Evolutionary conservation across 2,329 filamentous ascomycete species (phyloP), one percentile per base, ranked within the genome.

Genomic region (Biscogniauxia mediterranea): DNA sequence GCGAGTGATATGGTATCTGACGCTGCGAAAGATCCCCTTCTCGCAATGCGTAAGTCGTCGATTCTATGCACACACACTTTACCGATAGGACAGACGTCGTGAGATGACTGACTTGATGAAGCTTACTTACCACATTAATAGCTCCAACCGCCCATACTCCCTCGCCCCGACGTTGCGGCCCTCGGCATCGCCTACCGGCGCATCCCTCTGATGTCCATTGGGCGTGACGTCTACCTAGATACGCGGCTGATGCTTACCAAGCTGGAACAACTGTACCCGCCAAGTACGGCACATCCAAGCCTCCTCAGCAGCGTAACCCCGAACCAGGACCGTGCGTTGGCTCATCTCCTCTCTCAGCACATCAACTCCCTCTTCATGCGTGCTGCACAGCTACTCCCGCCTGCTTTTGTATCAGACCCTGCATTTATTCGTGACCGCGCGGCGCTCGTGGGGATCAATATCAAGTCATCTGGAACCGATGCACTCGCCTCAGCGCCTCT

Each of bases 221-320:
- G 87, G 17, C 79, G 83, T 5, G 85, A 90, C 69, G 77, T 92
- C 52, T 92, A 91, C 76, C 78, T 85, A 62, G 89, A 92, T 77
- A 87, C 87, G 1, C 84, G 87, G 2, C 81, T 91, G 21, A 91
- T 92, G 67, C 74, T 92, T 20, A 74, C 74, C 25, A 88, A 86
- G 72, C 83, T 92, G 1, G 86, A 91, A 68, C 68, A 77, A 1
- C 75, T 83, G 42, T 85, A 83, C 70, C 83, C 83, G 0, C 64
- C 78, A 2, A 72, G 76, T 15, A 71, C 77, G 0, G 61, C 69
- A 1, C 73, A 74, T 61, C 71, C 72, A 28, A 74, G 70, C 1
- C 73, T 78, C 23, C 56, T 56, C 57, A 32, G 28, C 54, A 11
- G 21, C 1, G 6, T 19, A 13, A 23, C 17, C 25, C 15, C 57